These are phyloP conservation scores for Trametes pubescens DNA, from an alignment of 1,284 basidiomycete species.

Conservation along the genomic window DNA sequence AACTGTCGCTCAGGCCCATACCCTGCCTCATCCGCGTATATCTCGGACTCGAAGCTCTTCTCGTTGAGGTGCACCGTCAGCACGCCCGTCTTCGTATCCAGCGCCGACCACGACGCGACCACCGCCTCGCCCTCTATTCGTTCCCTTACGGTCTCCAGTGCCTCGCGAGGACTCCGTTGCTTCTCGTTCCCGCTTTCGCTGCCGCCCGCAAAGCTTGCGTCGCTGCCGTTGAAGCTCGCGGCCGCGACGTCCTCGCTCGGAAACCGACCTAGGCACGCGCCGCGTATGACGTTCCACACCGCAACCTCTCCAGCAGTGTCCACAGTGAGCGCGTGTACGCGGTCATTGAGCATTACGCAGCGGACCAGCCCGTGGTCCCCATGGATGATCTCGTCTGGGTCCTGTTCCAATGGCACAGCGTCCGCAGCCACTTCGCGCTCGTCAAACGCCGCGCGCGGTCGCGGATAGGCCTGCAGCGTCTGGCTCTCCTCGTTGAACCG, in stretches of 20 bases:
- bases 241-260: slow-evolving; percentile 69
- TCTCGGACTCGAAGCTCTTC: slow-evolving; percentile 91
- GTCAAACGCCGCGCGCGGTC: slow-evolving; percentile 69
- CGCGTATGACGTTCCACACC: slow-evolving; percentile 91
- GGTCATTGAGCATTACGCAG: slow-evolving; percentile 86
- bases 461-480: slow-evolving; percentile 45
- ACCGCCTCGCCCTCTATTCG: slow-evolving; percentile 94
- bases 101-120: slow-evolving; percentile 85
- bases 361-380: slow-evolving; percentile 90
- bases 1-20: slow-evolving; percentile 63
- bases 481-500: slow-evolving; percentile 48
- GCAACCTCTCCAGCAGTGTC: slow-evolving; percentile 88
- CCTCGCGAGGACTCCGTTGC: slow-evolving; percentile 78
- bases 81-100: slow-evolving; percentile 91
- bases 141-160: slow-evolving; percentile 87
- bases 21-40: slow-evolving; percentile 92
- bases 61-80: slow-evolving; percentile 91
- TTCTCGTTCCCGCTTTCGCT: slow-evolving; percentile 41
- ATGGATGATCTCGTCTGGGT: slow-evolving; percentile 76
- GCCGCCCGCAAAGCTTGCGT: slow-evolving; percentile 35
- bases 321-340: slow-evolving; percentile 91
- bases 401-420: slow-evolving; percentile 68
- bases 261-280: slow-evolving; percentile 81
- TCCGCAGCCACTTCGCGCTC: slow-evolving; percentile 85
- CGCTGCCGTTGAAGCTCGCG: slow-evolving; percentile 47